Base-by-base conservation (phyloP, 2,329 filamentous ascomycete genomes). In the Bipolaris bicolor region DNA sequence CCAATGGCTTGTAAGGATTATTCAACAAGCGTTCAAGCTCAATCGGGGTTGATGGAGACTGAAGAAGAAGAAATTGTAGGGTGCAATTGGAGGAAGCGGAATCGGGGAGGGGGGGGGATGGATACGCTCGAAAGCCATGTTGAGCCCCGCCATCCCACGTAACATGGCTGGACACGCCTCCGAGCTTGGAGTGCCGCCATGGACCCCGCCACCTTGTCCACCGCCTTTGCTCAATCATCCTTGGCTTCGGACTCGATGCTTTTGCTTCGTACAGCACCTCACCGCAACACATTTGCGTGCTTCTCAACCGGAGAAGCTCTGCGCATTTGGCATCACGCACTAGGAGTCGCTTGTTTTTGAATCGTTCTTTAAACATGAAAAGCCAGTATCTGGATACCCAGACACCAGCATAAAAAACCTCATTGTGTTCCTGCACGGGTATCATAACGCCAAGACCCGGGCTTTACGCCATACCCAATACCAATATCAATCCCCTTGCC, bases 401-500 rank as follows among this genome's bases (percentile, higher is more conserved):
- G 46, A 31, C 34, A 31, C 34, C 10, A 18, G 29, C 44, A 47
- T 47, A 47, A 36, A 47, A 46, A 47, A 34, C 16, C 31, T 43
- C 24, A 29, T 34, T 49, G 46, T 49, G 46, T 48, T 48, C 34
- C 34, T 39, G 46, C 46, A 49, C 46, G 49, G 49, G 49, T 43
- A 51, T 51, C 49, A 51, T 51, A 51, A 51, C 37, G 18, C 49
- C 49, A 43, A 33, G 26, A 51, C 37, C 37, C 7, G 6, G n/a
- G 26, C 49, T 36, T 41, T 41, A 39, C 10, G 13, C 37, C 40
- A 26, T 31, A 29, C 37, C 34, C 46, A 39, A 39, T 49, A 24
- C 22, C 33, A 49, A 29, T 59, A 2, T 66, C 33, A 49, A 39
- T 59, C 2, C 67, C 63, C 18, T 70, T 70, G 43, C 70, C 72